phyloP scores from a whole-genome alignment of 805 yeast species.

The Jamesozyma piceae region DNA sequence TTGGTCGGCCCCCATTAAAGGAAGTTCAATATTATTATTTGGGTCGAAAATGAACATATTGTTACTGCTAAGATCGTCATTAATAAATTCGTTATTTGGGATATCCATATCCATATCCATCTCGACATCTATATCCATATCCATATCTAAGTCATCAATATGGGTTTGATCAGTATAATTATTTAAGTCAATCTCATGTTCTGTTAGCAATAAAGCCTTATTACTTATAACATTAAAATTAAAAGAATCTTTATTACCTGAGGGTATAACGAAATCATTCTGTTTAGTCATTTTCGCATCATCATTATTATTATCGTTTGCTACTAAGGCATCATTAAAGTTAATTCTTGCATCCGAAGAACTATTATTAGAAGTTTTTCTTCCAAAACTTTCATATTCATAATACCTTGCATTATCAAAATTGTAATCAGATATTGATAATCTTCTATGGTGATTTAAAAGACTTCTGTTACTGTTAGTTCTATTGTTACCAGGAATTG shows the following conservation, averaged over 20 bases:
- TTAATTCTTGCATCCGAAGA: not conserved
- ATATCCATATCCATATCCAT: not conserved
- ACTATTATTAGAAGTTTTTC: not conserved
- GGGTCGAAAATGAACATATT: not conserved
- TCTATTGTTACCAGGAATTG: not conserved
- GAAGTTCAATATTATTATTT: not conserved
- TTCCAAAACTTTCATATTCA: constrained; percentile 25
- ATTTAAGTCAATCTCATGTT: constrained; percentile 4
- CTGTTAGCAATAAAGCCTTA: not conserved
- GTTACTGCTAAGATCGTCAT: not conserved
- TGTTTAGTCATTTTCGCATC: constrained; percentile 1
- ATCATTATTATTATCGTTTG: constrained; percentile 5
- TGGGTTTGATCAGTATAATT: not conserved
- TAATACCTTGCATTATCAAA: constrained; percentile 22
- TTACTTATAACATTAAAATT: not conserved
- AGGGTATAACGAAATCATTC: not conserved
- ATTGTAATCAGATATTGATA: constrained; percentile 26
- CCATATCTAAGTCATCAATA: constrained; percentile 1
- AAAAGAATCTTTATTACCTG: not conserved
- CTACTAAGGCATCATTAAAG: not conserved
- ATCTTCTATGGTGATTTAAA: constrained; percentile 8
- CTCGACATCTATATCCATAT: not conserved
- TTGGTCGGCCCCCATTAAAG: not conserved
- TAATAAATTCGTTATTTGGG: not conserved
- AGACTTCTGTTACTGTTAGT: not conserved